phyloP scores from a whole-genome alignment of 345 rosid genomes.

The Brassica rapa region DNA sequence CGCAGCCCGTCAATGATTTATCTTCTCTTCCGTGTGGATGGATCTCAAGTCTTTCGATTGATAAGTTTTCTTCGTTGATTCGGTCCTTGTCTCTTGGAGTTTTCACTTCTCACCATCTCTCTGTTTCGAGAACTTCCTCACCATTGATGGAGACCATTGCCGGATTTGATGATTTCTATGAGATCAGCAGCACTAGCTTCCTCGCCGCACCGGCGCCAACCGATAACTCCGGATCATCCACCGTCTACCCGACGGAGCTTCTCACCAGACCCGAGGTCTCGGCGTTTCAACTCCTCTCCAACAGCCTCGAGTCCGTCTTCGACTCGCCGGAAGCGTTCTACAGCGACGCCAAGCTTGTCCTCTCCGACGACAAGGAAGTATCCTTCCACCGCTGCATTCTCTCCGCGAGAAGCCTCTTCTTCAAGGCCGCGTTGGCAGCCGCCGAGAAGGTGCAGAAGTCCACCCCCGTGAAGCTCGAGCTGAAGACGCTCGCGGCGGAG shows the following conservation, averaged over 20 bases:
- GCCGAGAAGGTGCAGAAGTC: conserved; percentile 42
- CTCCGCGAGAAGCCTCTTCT: conserved; percentile 61
- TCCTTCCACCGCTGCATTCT: conserved; percentile 83
- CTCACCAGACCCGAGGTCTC: conserved; percentile 43
- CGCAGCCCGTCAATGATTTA: conserved; percentile 11
- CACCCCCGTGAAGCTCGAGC: conserved; percentile 43
- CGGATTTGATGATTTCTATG: not conserved
- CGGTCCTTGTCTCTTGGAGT: not conserved
- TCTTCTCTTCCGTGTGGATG: not conserved
- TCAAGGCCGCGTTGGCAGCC: conserved; percentile 49
- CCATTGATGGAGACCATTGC: not conserved
- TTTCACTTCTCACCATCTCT: not conserved
- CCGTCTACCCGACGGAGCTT: conserved; percentile 25
- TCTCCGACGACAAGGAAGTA: conserved; percentile 54
- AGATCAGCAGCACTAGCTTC: conserved; percentile 42
- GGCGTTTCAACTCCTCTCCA: conserved; percentile 60
- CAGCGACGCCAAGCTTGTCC: conserved; percentile 67
- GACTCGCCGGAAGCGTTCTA: conserved; percentile 54
- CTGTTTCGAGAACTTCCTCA: not conserved
- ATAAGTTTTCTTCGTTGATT: not conserved
- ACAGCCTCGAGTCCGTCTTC: conserved; percentile 54
- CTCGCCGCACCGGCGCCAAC: conserved; percentile 25
- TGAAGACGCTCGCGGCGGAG: conserved; percentile 61
- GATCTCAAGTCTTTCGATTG: not conserved
- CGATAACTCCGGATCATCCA: conserved; percentile 27